Evolutionary conservation across 1,284 basidiomycete genomes (phyloP).

Genomic region (Ganoderma sinense): DNA sequence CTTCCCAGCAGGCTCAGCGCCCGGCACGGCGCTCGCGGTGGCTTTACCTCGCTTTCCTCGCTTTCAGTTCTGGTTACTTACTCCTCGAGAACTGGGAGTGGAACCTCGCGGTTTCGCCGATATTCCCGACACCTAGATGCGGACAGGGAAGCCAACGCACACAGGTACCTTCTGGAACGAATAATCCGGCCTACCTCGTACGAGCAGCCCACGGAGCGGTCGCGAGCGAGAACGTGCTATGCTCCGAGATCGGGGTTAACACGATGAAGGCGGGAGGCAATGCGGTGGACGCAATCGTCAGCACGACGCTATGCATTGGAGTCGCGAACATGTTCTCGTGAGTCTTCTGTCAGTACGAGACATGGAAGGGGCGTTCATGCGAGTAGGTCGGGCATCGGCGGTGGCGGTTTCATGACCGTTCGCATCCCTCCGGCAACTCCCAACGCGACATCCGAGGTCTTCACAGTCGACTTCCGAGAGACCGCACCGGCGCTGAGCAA

Average conservation of each 20-base stretch:
- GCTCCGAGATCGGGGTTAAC: conserved; percentile 84
- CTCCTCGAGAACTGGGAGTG: conserved; percentile 3
- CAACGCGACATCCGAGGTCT: conserved; percentile 63
- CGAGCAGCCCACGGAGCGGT: conserved; percentile 83
- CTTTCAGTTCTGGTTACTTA: conserved; percentile 16
- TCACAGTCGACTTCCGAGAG: conserved; percentile 90
- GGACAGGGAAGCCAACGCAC: conserved; percentile 21
- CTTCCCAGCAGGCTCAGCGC: conserved; percentile 1
- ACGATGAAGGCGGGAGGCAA: conserved; percentile 86
- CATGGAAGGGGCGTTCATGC: conserved; percentile 9
- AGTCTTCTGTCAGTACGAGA: neutral
- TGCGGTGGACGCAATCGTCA: conserved; percentile 89
- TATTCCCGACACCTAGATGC: neutral
- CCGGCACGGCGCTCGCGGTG: neutral
- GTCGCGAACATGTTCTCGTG: conserved; percentile 83
- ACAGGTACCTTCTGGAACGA: conserved; percentile 32
- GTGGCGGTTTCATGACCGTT: conserved; percentile 92
- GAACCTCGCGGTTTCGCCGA: neutral
- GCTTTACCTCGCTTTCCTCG: conserved; percentile 8
- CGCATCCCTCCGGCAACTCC: conserved; percentile 68
- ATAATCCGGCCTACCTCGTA: conserved; percentile 80
- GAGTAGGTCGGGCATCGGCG: conserved; percentile 83
- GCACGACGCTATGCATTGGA: conserved; percentile 84
- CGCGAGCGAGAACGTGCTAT: conserved; percentile 85
- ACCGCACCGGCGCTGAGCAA: conserved; percentile 79